These are phyloP conservation scores for Diaporthe helianthi DNA, from an alignment of 2,329 filamentous ascomycete species.

Conservation along the genomic window DNA sequence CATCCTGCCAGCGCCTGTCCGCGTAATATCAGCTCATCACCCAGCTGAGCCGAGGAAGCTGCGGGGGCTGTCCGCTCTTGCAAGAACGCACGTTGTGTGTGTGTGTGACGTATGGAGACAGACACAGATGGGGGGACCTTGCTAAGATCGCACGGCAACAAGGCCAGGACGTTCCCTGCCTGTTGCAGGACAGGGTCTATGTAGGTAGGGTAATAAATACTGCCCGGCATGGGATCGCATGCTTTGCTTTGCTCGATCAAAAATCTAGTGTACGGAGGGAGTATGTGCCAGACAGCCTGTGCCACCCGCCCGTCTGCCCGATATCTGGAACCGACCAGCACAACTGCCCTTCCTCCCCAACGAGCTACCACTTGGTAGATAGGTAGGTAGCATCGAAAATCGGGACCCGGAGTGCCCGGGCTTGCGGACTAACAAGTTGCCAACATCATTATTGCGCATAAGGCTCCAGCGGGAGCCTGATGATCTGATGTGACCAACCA, in stretches of 20 bases:
- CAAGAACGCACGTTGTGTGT: not conserved
- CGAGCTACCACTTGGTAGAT: not conserved
- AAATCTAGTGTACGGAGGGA: too few species aligned
- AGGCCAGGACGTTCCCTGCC: slow-evolving; percentile 7
- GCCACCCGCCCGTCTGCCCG: not conserved
- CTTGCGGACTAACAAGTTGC: not conserved
- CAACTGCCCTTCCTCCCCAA: not conserved
- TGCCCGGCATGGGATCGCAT: not conserved
- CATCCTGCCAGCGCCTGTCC: not conserved
- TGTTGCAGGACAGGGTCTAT: too few species aligned
- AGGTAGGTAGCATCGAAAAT: not conserved
- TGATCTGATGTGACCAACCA: not conserved
- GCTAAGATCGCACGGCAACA: not conserved
- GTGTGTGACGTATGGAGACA: not conserved
- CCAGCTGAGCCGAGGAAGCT: not conserved
- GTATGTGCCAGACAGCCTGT: too few species aligned
- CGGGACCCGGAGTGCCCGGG: not conserved
- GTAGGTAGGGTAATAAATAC: not conserved
- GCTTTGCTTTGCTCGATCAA: not conserved
- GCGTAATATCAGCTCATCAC: not conserved
- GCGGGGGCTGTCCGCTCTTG: not conserved
- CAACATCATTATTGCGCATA: not conserved
- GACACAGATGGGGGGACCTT: not conserved
- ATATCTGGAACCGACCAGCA: not conserved
- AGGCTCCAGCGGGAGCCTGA: slow-evolving; percentile 5